These are phyloP conservation scores for Cyphellophora attinorum DNA, from an alignment of 2,329 filamentous ascomycete genomes.

Conservation along the genomic window DNA sequence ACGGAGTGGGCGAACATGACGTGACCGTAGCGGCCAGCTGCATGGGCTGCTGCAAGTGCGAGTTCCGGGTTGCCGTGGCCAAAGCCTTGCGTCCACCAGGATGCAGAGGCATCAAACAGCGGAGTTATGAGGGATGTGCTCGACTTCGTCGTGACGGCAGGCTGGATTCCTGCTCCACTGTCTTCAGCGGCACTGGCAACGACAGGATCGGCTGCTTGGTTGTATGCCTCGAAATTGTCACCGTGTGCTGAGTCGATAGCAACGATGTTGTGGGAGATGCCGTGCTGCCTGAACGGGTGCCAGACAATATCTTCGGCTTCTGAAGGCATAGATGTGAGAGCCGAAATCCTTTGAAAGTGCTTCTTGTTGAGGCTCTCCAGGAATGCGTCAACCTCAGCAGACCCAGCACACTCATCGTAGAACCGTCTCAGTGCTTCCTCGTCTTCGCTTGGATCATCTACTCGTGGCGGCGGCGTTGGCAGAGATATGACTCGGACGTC, in stretches of 20 bases:
- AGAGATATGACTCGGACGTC: slow-evolving; percentile 49
- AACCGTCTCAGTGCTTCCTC: slow-evolving; percentile 51
- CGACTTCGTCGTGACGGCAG: not conserved
- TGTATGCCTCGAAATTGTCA: slow-evolving; percentile 63
- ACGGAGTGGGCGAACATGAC: slow-evolving; percentile 78
- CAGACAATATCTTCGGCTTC: slow-evolving; percentile 60
- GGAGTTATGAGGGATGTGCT: slow-evolving; percentile 42
- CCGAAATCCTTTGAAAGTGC: slow-evolving; percentile 47
- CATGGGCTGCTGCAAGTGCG: slow-evolving; percentile 66
- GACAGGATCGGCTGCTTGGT: slow-evolving; percentile 17
- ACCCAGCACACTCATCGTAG: slow-evolving; percentile 43
- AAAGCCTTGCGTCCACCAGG: slow-evolving; percentile 86
- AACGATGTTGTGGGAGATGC: slow-evolving; percentile 54
- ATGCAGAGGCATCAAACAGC: slow-evolving; percentile 74
- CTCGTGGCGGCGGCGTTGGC: slow-evolving; percentile 47
- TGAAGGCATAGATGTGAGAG: slow-evolving; percentile 51
- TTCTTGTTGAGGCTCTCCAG: slow-evolving; percentile 42
- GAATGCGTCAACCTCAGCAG: slow-evolving; percentile 32
- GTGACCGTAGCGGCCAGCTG: slow-evolving; percentile 74
- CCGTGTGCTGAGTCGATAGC: slow-evolving; percentile 73
- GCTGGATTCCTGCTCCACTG: not conserved
- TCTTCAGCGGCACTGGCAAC: too few relatives aligned
- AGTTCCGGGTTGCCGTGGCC: slow-evolving; percentile 68
- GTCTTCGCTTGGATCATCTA: slow-evolving; percentile 37
- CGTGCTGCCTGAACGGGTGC: slow-evolving; percentile 82